phyloP scores from a whole-genome alignment of 2,329 filamentous ascomycete genomes.

The Colletotrichum lentis region DNA sequence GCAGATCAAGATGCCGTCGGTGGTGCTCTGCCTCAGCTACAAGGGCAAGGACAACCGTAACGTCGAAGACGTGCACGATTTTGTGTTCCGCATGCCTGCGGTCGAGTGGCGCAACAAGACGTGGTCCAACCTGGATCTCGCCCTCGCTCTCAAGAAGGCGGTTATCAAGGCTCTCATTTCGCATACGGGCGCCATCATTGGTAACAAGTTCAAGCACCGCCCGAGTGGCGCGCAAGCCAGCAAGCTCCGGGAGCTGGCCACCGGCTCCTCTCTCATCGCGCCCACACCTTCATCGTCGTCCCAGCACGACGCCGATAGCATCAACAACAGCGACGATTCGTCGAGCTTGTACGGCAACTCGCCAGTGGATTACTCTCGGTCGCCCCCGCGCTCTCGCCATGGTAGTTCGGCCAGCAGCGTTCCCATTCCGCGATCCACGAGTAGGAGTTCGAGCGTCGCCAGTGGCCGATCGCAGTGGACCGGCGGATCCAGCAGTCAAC shows the following conservation, averaged over 20 bases:
- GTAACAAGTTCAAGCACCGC: constrained; percentile 94
- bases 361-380: constrained; percentile 66
- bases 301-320: constrained; percentile 52
- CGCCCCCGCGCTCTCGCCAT: constrained; percentile 62
- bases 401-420: constrained; percentile 59
- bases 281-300: constrained; percentile 52
- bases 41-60: constrained; percentile 96
- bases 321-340: constrained; percentile 65
- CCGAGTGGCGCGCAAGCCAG: constrained; percentile 81
- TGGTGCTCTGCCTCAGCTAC: constrained; percentile 94
- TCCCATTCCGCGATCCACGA: constrained; percentile 54
- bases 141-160: constrained; percentile 90
- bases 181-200: constrained; percentile 94
- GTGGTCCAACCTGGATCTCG: constrained; percentile 96
- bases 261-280: constrained; percentile 71
- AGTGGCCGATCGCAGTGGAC: constrained; percentile 55
- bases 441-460: constrained; percentile 63
- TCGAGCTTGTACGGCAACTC: constrained; percentile 63
- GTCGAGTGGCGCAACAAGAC: constrained; percentile 99
- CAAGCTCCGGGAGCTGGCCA: constrained; percentile 84
- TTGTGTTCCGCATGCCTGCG: constrained; percentile 93
- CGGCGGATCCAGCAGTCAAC: constrained; percentile 43
- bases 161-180: constrained; percentile 93
- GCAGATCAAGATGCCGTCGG: constrained; percentile 92
- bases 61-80: constrained; percentile 94